A percentile compares a stretch with the other conserved stretches of the same genome.
Conservation (phyloP, 1,284 basidiomycete species). For the Boletus sp. region DNA sequence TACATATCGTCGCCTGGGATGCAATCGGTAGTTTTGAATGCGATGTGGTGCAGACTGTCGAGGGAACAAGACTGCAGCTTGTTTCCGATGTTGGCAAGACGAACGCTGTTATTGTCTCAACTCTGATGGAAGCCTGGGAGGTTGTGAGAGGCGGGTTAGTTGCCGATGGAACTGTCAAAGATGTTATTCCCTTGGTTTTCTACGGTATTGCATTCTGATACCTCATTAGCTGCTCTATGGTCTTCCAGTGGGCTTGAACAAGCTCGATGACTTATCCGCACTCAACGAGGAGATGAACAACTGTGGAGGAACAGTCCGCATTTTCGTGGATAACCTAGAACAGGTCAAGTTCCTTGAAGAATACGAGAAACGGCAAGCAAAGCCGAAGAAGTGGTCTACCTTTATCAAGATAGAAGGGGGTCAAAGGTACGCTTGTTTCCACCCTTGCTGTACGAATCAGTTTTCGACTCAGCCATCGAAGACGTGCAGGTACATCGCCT, state of each 20-base stretch:
- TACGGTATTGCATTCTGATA: slow-evolving; percentile 3
- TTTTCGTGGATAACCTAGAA: slow-evolving; percentile 73
- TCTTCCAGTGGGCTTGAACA: slow-evolving; percentile 66
- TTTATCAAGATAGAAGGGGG: slow-evolving; percentile 84
- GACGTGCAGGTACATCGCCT: slow-evolving; percentile 76
- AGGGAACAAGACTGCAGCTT: slow-evolving; percentile 70
- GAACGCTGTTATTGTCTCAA: slow-evolving; percentile 69
- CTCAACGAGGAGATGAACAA: slow-evolving; percentile 54
- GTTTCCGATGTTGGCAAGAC: slow-evolving; percentile 50
- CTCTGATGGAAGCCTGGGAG: slow-evolving; percentile 74
- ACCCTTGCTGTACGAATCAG: background rate
- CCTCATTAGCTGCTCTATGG: slow-evolving; percentile 70
- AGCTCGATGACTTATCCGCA: slow-evolving; percentile 64
- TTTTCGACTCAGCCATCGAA: slow-evolving; percentile 31
- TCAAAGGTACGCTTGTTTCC: slow-evolving; percentile 52
- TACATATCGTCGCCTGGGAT: slow-evolving; percentile 1
- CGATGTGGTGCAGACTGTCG: slow-evolving; percentile 51
- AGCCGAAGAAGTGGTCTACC: slow-evolving; percentile 58
- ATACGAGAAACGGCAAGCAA: slow-evolving; percentile 43
- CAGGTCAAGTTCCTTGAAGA: slow-evolving; percentile 66
- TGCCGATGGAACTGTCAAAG: slow-evolving; percentile 68
- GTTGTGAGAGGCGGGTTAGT: slow-evolving; percentile 69
- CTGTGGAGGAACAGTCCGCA: slow-evolving; percentile 53
- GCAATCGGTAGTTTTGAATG: slow-evolving; percentile 8
- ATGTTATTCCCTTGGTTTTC: slow-evolving; percentile 42